These are phyloP conservation scores for Xylariaceae sp. DNA, from an alignment of 2,329 filamentous ascomycete genomes.

Conservation along the genomic window DNA sequence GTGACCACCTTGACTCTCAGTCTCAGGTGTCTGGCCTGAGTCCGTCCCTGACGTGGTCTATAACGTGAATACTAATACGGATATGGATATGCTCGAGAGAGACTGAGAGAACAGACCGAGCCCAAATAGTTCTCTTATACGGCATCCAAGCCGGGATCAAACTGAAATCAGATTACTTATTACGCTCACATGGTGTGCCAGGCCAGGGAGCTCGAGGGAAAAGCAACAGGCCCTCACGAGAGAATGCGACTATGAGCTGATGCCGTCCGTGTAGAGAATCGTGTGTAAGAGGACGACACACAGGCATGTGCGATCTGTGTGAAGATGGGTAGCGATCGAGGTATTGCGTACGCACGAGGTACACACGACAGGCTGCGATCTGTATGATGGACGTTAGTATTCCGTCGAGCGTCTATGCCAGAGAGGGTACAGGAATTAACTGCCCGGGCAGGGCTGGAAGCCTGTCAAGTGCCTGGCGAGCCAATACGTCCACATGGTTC, in stretches of 20 bases:
- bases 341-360: too few relatives aligned
- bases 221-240: conserved; percentile 17
- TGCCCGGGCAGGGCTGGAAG: not conserved
- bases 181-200: conserved; percentile 19
- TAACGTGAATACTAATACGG: not conserved
- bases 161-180: conserved; percentile 14
- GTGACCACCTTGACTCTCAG: not conserved
- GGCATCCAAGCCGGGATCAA: not conserved
- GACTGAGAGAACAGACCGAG: not conserved
- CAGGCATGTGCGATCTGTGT: not conserved
- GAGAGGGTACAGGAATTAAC: not conserved
- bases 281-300: not conserved
- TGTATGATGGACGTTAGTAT: too few relatives aligned
- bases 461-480: conserved; percentile 15
- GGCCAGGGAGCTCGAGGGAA: conserved; percentile 21
- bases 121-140: not conserved
- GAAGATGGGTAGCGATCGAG: too few relatives aligned
- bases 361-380: too few relatives aligned
- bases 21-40: not conserved
- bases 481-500: conserved; percentile 18
- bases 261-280: conserved; percentile 11
- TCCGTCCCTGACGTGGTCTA: too few relatives aligned
- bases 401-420: too few relatives aligned
- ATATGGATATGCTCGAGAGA: not conserved
- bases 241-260: conserved; percentile 24